These are phyloP conservation scores for Polyporus tsugae DNA, from an alignment of 1,284 basidiomycete species.

Conservation along the genomic window DNA sequence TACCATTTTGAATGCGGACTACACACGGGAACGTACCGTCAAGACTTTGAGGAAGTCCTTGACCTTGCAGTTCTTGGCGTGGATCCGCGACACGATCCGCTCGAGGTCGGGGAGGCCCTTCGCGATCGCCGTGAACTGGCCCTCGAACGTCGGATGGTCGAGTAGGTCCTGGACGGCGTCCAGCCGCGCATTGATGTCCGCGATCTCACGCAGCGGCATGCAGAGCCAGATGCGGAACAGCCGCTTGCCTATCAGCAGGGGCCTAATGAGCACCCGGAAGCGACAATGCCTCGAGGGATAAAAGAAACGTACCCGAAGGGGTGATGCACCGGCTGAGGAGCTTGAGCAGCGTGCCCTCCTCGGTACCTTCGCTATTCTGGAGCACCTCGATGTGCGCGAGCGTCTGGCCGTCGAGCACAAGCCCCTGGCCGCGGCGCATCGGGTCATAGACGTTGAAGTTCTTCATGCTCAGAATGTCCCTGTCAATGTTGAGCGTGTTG, in stretches of 20 bases:
- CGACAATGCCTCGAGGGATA: background rate
- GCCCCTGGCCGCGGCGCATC: conserved; percentile 83
- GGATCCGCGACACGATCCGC: conserved; percentile 91
- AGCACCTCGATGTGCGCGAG: conserved; percentile 93
- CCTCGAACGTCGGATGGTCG: conserved; percentile 77
- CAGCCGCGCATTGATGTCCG: conserved; percentile 88
- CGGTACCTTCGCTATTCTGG: conserved; percentile 90
- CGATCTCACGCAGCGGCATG: conserved; percentile 82
- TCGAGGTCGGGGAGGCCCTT: conserved; percentile 93
- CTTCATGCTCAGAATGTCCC: conserved; percentile 90
- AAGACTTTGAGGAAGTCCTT: conserved; percentile 88
- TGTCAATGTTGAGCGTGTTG: conserved; percentile 91
- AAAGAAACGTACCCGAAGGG: conserved; percentile 76
- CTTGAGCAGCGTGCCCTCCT: conserved; percentile 87
- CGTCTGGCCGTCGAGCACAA: conserved; percentile 93
- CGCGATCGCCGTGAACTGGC: conserved; percentile 75
- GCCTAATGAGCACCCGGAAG: background rate
- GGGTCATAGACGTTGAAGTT: conserved; percentile 98
- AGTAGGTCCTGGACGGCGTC: conserved; percentile 94
- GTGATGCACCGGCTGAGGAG: conserved; percentile 88
- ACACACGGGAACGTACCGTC: conserved; percentile 55
- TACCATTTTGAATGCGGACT: background rate
- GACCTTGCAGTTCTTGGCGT: conserved; percentile 89
- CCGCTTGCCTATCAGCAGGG: conserved; percentile 71
- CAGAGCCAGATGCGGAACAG: conserved; percentile 96